Evolutionary conservation across 2,329 filamentous ascomycete species (phyloP).

Genomic region (Bipolaris gigantea): DNA sequence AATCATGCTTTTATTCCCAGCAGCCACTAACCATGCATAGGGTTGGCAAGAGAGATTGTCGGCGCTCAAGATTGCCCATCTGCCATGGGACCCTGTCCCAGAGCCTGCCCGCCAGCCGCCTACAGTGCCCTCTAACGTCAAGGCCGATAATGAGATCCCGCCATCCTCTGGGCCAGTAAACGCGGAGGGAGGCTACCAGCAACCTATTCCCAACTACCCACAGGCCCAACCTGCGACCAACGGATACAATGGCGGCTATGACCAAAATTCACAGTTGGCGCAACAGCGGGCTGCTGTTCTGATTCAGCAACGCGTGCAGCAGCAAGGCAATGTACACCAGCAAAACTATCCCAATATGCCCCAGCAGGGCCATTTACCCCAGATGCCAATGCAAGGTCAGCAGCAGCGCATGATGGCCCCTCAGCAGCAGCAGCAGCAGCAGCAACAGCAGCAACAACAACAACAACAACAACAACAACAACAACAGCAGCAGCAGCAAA

Average conservation of each 20-base stretch:
- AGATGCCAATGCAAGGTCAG: slow-evolving; percentile 32
- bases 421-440: slow-evolving; percentile 31
- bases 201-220: slow-evolving; percentile 33
- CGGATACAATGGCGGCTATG: slow-evolving; percentile 34
- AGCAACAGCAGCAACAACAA: slow-evolving; percentile 29
- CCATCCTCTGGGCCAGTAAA: slow-evolving; percentile 52
- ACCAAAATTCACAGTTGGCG: slow-evolving; percentile 51
- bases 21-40: slow-evolving; percentile 52
- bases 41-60: slow-evolving; percentile 94
- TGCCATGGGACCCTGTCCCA: slow-evolving; percentile 86
- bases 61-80: slow-evolving; percentile 78
- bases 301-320: slow-evolving; percentile 45
- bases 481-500: slow-evolving; percentile 29
- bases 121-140: slow-evolving; percentile 48
- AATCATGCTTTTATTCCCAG: slow-evolving; percentile 4
- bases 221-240: slow-evolving; percentile 37
- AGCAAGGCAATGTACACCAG: slow-evolving; percentile 31
- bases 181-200: slow-evolving; percentile 49
- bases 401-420: slow-evolving; percentile 36
- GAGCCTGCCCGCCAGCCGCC: slow-evolving; percentile 56
- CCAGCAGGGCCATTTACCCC: slow-evolving; percentile 29
- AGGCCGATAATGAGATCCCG: slow-evolving; percentile 38
- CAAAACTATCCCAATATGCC: slow-evolving; percentile 24
- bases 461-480: slow-evolving; percentile 36
- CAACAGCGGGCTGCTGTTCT: slow-evolving; percentile 58